A percentile compares a stretch with the other conserved stretches of the same genome.
Conservation (phyloP, 129 eudicot species). For the sunflower (Helianthus annuus) region DNA sequence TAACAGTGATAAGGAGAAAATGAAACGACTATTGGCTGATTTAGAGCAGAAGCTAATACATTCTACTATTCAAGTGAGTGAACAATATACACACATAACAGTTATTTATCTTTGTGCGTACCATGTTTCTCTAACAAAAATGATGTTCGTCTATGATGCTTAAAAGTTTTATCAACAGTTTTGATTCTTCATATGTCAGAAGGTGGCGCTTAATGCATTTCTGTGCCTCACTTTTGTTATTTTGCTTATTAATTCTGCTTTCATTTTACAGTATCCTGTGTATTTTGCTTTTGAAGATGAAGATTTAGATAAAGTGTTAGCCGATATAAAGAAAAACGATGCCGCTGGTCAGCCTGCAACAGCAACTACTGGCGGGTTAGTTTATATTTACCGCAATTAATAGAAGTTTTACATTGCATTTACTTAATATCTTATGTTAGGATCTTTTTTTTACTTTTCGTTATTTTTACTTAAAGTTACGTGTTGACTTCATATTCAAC, state of each 20-base stretch:
- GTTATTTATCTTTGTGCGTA: neutral
- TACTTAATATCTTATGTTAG: neutral
- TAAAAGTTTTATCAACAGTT: slow-evolving; percentile 7
- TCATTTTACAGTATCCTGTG: slow-evolving; percentile 80
- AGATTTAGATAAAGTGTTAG: slow-evolving; percentile 65
- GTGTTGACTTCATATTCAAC: slow-evolving; percentile 1
- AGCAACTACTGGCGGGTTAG: slow-evolving; percentile 99
- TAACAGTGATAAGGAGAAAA: slow-evolving; percentile 34
- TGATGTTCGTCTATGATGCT: slow-evolving; percentile 14
- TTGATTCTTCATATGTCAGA: neutral
- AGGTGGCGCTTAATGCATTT: neutral
- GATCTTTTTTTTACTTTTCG: neutral
- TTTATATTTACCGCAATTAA: slow-evolving; percentile 8
- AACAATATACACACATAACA: neutral
- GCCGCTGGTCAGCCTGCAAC: slow-evolving; percentile 96
- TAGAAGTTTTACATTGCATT: neutral
- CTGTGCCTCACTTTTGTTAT: neutral
- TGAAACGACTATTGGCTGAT: slow-evolving; percentile 39
- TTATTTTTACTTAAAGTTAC: neutral
- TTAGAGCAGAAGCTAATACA: slow-evolving; percentile 77
- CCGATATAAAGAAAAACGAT: slow-evolving; percentile 81
- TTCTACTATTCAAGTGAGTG: slow-evolving; percentile 78
- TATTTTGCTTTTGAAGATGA: slow-evolving; percentile 96
- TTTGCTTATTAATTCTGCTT: slow-evolving; percentile 15
- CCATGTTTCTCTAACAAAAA: neutral